Percentiles rank a stretch among this genome's conserved stretches.
Evolutionary conservation across 2,329 filamentous ascomycete genomes (phyloP).

Genomic region (Gliomastix tumulicola): DNA sequence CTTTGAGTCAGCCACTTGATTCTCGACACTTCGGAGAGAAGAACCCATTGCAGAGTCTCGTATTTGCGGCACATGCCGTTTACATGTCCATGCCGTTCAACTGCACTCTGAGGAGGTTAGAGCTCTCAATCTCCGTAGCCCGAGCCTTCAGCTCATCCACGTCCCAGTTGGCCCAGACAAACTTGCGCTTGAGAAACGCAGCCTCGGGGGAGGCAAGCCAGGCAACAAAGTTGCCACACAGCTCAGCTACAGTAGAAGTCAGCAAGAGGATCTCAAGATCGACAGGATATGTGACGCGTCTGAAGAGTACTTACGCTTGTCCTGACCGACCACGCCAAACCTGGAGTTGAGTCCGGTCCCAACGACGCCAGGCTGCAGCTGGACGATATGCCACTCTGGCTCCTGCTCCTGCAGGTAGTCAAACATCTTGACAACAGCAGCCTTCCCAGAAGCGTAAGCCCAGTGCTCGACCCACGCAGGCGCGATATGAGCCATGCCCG

Average conservation of each 20-base stretch:
- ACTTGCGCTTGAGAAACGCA: conserved; percentile 21
- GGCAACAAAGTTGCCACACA: conserved; percentile 9
- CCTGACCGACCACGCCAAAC: not conserved
- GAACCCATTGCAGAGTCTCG: too few relatives aligned
- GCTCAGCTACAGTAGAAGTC: conserved; percentile 5
- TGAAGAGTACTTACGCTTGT: conserved; percentile 2
- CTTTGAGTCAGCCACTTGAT: too few relatives aligned
- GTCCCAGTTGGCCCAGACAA: conserved; percentile 25
- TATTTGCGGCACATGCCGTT: too few relatives aligned
- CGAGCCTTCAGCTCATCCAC: conserved; percentile 23
- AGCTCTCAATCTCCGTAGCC: conserved; percentile 22
- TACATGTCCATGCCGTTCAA: not conserved
- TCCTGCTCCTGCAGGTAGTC: conserved; percentile 25
- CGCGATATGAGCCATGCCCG: conserved; percentile 6
- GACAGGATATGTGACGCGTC: not conserved
- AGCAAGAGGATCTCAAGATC: not conserved
- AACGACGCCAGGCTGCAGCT: conserved; percentile 32
- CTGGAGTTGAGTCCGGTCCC: conserved; percentile 19
- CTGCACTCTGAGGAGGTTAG: not conserved
- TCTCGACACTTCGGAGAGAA: too few relatives aligned
- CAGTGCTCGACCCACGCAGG: too few relatives aligned
- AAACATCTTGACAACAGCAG: conserved; percentile 23
- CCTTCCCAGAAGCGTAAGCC: conserved; percentile 25
- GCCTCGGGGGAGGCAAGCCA: conserved; percentile 16
- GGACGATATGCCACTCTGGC: conserved; percentile 24